Evolutionary conservation across 345 rosid genomes (phyloP).

Genomic region (Punica granatum): DNA sequence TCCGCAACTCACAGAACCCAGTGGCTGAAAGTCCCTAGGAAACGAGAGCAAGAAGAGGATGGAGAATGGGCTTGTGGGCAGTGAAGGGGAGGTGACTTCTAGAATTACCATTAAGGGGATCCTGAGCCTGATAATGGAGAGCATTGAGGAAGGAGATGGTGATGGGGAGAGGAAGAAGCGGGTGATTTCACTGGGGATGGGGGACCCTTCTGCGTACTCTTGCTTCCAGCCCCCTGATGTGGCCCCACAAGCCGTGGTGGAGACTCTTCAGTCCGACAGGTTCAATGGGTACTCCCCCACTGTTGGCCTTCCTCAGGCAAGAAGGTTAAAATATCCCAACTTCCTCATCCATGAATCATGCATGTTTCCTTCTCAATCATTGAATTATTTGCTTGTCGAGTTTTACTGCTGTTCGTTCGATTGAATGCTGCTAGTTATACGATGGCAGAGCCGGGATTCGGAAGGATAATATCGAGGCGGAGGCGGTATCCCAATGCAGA

Average conservation of each 20-base stretch:
- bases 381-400: neutral
- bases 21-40: neutral
- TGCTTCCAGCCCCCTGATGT: conserved; percentile 64
- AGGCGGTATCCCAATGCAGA: too few relatives aligned
- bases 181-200: conserved; percentile 58
- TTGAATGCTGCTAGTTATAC: too few relatives aligned
- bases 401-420: neutral
- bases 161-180: neutral
- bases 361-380: neutral
- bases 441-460: neutral
- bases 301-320: conserved; percentile 78
- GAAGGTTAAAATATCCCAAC: conserved; percentile 42
- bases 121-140: conserved; percentile 13
- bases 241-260: conserved; percentile 57
- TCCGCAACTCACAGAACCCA: neutral
- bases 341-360: neutral
- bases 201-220: conserved; percentile 81
- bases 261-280: conserved; percentile 60
- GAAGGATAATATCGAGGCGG: too few relatives aligned
- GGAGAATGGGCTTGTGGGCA: conserved; percentile 1
- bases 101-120: conserved; percentile 12
- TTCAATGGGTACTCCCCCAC: conserved; percentile 95
- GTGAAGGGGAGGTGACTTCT: conserved; percentile 4
- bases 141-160: neutral
- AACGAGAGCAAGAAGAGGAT: neutral